A percentile compares a stretch with the other conserved stretches of the same genome.
These are phyloP conservation scores for Pythium coloratum DNA, from an alignment of 352 stramenopile species.

Conservation along the genomic window DNA sequence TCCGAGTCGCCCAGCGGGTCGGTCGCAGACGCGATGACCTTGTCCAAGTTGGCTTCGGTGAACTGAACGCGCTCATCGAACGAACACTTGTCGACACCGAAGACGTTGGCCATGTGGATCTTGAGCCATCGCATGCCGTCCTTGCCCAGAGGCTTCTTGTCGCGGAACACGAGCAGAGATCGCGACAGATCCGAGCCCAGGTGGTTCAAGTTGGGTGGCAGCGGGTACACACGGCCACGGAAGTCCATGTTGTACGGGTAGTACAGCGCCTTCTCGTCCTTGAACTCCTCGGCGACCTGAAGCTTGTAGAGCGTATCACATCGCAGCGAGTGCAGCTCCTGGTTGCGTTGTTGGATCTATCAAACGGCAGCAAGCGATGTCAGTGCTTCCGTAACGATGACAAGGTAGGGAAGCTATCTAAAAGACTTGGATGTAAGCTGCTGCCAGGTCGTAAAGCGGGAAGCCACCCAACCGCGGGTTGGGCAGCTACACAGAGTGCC, in stretches of 20 bases:
- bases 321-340: slow-evolving; percentile 93
- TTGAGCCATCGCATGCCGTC: slow-evolving; percentile 98
- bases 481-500: slow-evolving; percentile 2
- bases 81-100: slow-evolving; percentile 92
- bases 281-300: slow-evolving; percentile 94
- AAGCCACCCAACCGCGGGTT: slow-evolving; percentile 22
- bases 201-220: slow-evolving; percentile 99
- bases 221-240: slow-evolving; percentile 96
- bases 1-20: slow-evolving; percentile 88
- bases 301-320: slow-evolving; percentile 97
- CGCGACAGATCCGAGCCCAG: slow-evolving; percentile 98
- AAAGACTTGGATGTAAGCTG: slow-evolving; percentile 9
- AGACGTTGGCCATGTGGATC: slow-evolving; percentile 94
- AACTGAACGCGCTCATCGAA: slow-evolving; percentile 97
- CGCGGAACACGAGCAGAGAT: slow-evolving; percentile 94
- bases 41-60: slow-evolving; percentile 92
- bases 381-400: slow-evolving; percentile 2
- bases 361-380: slow-evolving; percentile 7
- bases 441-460: slow-evolving; percentile 4
- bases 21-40: slow-evolving; percentile 88
- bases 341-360: slow-evolving; percentile 79
- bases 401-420: neutral
- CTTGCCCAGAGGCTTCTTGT: slow-evolving; percentile 93
- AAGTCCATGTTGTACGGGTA: slow-evolving; percentile 99
- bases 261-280: slow-evolving; percentile 96